These are phyloP conservation scores for Metarhizium humberi DNA, from an alignment of 2,329 filamentous ascomycete species.

Conservation along the genomic window DNA sequence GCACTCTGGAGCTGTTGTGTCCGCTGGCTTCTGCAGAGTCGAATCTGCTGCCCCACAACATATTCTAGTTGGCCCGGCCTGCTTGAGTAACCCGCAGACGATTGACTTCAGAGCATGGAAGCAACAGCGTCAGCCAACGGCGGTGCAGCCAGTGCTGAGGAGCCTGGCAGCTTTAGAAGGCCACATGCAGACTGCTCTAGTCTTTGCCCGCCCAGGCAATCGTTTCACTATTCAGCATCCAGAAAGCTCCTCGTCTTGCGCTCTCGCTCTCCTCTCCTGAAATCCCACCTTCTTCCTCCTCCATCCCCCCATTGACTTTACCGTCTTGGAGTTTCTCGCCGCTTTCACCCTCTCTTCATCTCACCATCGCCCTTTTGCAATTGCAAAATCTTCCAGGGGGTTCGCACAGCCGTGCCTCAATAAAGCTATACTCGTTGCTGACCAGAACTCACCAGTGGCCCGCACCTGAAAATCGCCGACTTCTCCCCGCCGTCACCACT, in stretches of 20 bases:
- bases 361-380: not conserved
- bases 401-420: slow-evolving; percentile 3
- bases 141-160: too few relatives aligned
- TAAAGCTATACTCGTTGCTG: slow-evolving; percentile 3
- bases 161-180: too few relatives aligned
- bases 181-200: too few relatives aligned
- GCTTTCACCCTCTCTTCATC: not conserved
- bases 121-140: too few relatives aligned
- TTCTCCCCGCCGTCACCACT: slow-evolving; percentile 6
- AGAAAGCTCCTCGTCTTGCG: not conserved
- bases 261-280: not conserved
- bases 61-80: not conserved
- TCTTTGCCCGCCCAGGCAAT: too few relatives aligned
- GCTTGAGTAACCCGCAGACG: too few relatives aligned
- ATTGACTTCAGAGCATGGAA: too few relatives aligned
- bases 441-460: slow-evolving; percentile 4
- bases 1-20: not conserved
- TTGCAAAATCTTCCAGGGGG: not conserved
- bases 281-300: not conserved
- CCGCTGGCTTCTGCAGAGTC: not conserved
- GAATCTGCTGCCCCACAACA: not conserved
- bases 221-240: not conserved
- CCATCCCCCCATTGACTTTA: not conserved
- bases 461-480: slow-evolving; percentile 7
- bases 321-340: not conserved